Evolutionary conservation across 345 rosid species (phyloP).

Genomic region (Brassica cretica): DNA sequence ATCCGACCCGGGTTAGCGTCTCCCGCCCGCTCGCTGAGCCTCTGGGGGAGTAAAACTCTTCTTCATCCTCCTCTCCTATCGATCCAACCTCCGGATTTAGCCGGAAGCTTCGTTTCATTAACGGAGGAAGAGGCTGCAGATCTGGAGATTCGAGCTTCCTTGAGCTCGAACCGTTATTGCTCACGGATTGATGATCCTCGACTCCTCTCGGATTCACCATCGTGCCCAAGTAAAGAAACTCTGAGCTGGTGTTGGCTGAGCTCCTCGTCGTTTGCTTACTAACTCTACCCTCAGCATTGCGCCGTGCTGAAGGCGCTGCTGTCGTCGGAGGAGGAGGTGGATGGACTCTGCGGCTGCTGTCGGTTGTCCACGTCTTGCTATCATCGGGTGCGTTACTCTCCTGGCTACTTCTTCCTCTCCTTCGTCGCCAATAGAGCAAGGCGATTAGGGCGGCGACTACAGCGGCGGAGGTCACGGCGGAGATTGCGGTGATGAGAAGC

Average conservation of each 20-base stretch:
- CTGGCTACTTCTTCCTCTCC: conserved; percentile 42
- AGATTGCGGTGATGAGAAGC: conserved; percentile 52
- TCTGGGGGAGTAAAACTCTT: conserved; percentile 92
- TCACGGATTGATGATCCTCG: conserved; percentile 39
- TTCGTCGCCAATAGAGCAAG: conserved; percentile 53
- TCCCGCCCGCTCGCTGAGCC: conserved; percentile 67
- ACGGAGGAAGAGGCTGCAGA: conserved; percentile 89
- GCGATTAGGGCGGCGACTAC: conserved; percentile 41
- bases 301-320: conserved; percentile 52
- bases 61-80: conserved; percentile 66
- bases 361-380: conserved; percentile 49
- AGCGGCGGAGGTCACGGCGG: conserved; percentile 54
- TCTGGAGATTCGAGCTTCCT: conserved; percentile 88
- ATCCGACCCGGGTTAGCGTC: conserved; percentile 61
- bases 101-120: conserved; percentile 53
- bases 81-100: conserved; percentile 55
- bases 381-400: conserved; percentile 41
- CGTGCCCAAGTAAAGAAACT: conserved; percentile 86
- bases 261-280: conserved; percentile 43
- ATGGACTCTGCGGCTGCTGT: conserved; percentile 38
- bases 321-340: conserved; percentile 54
- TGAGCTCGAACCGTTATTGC: conserved; percentile 44
- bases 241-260: conserved; percentile 59
- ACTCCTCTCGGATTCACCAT: conserved; percentile 50
- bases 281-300: conserved; percentile 31